Evolutionary conservation across 768 basidiomycete genomes (phyloP).

Genomic region (Lactarius psammicola): DNA sequence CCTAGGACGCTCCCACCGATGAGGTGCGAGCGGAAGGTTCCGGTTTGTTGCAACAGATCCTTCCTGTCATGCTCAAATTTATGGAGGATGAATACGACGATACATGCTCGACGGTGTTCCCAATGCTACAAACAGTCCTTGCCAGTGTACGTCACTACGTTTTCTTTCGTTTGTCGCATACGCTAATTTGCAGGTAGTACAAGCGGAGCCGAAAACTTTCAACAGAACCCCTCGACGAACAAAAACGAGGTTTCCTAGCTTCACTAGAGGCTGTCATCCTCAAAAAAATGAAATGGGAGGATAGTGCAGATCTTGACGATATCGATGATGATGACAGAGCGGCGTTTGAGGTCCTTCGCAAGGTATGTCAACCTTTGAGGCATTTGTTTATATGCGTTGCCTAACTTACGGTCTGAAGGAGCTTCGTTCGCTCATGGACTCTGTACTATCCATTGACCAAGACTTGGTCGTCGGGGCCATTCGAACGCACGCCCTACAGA

Average conservation of each 20-base stretch:
- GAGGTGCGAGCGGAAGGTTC: conserved; percentile 64
- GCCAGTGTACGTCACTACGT: conserved; percentile 54
- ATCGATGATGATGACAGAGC: conserved; percentile 84
- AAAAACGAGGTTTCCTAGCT: conserved; percentile 71
- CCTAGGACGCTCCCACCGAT: conserved; percentile 59
- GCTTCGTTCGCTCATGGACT: conserved; percentile 81
- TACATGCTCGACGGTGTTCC: conserved; percentile 81
- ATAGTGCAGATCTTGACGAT: conserved; percentile 73
- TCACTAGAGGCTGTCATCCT: conserved; percentile 77
- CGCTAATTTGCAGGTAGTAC: conserved; percentile 52
- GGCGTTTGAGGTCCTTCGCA: conserved; percentile 82
- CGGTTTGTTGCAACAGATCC: conserved; percentile 57
- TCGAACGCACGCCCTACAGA: conserved; percentile 67
- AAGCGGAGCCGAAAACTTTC: conserved; percentile 69
- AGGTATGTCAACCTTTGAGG: conserved; percentile 48
- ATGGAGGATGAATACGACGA: conserved; percentile 90
- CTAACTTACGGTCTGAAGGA: conserved; percentile 51
- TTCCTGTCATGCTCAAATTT: conserved; percentile 84
- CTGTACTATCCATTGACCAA: conserved; percentile 80
- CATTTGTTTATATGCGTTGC: conserved; percentile 4
- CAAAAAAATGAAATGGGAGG: conserved; percentile 89
- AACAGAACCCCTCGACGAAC: conserved; percentile 58
- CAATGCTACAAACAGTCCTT: conserved; percentile 73
- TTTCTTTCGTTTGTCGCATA: not conserved
- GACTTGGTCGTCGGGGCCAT: conserved; percentile 80